Base-by-base conservation (phyloP, 768 basidiomycete genomes). In the Saitozyma podzolica region DNA sequence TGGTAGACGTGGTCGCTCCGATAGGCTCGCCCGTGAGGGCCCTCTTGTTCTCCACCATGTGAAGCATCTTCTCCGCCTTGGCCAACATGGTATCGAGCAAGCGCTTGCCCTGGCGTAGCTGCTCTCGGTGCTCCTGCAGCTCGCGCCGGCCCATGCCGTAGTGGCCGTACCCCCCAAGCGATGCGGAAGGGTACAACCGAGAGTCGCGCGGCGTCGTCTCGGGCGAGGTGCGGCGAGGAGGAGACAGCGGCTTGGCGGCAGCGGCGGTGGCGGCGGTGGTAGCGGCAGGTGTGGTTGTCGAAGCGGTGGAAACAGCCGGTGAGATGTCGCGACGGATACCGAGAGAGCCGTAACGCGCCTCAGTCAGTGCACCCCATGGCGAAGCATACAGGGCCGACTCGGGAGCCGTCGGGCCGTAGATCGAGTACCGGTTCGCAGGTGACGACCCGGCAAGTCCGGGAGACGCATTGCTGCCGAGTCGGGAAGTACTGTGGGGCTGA, bases 11-110 rank as follows among this genome's bases (percentile, higher is more conserved):
- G n/a, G n/a, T n/a, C n/a, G n/a, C n/a, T n/a, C n/a, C 57, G 19
- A 58, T 29, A 48, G 58, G 59, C 37, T 66, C 65, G 14, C 59
- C 61, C 8, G 75, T 58, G 16, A 68, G 56, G 9, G 73, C 69
- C 61, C 77, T 64, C 59, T 72, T 72, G 47, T 76, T 77, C 51
- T 79, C 76, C 8, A 79, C 70, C 68, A 70, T 68, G 17, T 67
- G 61, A 8, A 79, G 51, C 54, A 77, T 61, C 52, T 72, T 68
- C 39, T 79, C 76, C 16, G 76, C 76, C 59, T 72, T 73, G 40
- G 65, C 37, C 39, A 79, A 51, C 66, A 72, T 77, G 20, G 57
- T 64, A 39, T 79, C 78, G 10, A 79, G 60, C 78, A 76, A 79
- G 50, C 66, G 53, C 54, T 75, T 76, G 61, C 76, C 76, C 47